Conservation (phyloP, 2,329 filamentous ascomycete genomes). For the Epichloe gansuensis region DNA sequence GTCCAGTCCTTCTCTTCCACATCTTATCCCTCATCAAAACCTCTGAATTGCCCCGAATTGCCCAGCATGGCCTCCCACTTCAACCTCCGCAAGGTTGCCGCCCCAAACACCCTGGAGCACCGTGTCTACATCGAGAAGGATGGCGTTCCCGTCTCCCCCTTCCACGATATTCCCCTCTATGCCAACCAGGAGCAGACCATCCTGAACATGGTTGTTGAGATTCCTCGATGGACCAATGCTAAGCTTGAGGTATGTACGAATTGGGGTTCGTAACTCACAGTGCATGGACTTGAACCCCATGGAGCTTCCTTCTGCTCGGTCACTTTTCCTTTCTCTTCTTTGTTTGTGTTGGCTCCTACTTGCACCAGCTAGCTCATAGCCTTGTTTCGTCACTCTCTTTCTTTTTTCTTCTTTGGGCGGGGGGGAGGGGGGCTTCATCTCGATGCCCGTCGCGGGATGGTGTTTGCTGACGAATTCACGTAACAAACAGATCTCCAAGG, state of each 20-base stretch:
- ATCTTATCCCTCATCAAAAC: slow-evolving; percentile 9
- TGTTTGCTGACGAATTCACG: slow-evolving; percentile 11
- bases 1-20: slow-evolving; percentile 8
- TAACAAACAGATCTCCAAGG: slow-evolving; percentile 78
- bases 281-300: not conserved
- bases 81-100: slow-evolving; percentile 73
- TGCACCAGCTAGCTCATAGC: not conserved
- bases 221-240: slow-evolving; percentile 98
- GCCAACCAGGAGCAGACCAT: slow-evolving; percentile 92
- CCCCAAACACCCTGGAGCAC: slow-evolving; percentile 90
- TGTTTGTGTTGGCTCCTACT: no score
- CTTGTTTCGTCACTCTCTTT: not conserved
- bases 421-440: no score
- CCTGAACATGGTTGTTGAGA: slow-evolving; percentile 99
- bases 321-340: no score
- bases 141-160: slow-evolving; percentile 84
- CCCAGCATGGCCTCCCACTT: slow-evolving; percentile 50
- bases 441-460: not conserved
- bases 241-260: slow-evolving; percentile 77
- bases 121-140: slow-evolving; percentile 97
- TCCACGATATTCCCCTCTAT: slow-evolving; percentile 97
- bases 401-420: no score
- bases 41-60: slow-evolving; percentile 11
- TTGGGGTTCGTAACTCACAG: not conserved
- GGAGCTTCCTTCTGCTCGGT: not conserved